Evolutionary conservation across 2,329 filamentous ascomycete genomes (phyloP).

Genomic region (Sporothrix pseudoabietina): DNA sequence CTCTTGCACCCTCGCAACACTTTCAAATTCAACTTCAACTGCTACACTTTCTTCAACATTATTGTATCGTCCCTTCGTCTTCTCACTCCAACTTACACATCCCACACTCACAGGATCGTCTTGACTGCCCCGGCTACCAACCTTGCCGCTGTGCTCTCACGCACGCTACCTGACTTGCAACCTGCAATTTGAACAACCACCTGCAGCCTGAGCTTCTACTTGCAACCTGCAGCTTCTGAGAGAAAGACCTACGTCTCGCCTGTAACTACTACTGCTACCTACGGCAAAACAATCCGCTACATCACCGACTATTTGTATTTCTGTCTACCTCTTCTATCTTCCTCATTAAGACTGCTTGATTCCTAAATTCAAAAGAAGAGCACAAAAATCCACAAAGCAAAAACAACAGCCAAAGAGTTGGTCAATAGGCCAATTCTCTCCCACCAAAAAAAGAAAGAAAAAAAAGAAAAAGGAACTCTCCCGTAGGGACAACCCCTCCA

Average conservation of each 20-base stretch:
- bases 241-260: not conserved
- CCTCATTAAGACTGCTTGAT: not conserved
- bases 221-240: not conserved
- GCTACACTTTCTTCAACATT: not conserved
- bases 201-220: not conserved
- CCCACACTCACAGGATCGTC: not conserved
- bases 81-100: not conserved
- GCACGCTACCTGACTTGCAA: not conserved
- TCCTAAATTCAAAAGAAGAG: not conserved
- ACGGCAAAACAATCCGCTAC: not conserved
- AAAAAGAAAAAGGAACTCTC: not conserved
- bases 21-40: not conserved
- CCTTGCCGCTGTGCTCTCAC: not conserved
- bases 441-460: constrained; percentile 3
- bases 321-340: not conserved
- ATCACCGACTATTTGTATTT: not conserved
- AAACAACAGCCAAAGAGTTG: not conserved
- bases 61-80: not conserved
- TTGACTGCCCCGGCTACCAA: not conserved
- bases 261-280: constrained; percentile 25
- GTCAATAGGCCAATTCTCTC: not conserved
- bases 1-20: not conserved
- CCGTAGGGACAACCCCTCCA: not conserved
- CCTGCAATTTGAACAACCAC: not conserved
- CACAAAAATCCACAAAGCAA: not conserved